A percentile compares a stretch with the other conserved stretches of the same genome.
These are phyloP conservation scores for Cocos nucifera DNA, from an alignment of 176 grass and related monocot genomes.

Conservation along the genomic window DNA sequence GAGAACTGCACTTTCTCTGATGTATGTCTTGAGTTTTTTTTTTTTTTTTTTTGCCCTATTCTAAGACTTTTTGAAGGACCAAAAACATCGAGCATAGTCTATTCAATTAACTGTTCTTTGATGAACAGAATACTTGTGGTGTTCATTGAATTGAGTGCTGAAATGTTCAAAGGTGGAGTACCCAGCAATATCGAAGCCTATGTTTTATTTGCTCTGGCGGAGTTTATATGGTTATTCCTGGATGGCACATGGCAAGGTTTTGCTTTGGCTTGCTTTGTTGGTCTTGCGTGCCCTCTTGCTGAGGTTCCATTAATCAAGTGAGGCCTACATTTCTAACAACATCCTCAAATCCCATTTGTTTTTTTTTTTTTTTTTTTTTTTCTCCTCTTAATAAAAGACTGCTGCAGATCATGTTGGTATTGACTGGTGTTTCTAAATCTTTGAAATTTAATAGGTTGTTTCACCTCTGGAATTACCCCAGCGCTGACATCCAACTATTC, in stretches of 20 bases:
- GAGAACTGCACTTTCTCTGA: conserved; percentile 47
- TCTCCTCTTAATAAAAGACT: not conserved
- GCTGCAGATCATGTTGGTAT: not conserved
- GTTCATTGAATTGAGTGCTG: conserved; percentile 83
- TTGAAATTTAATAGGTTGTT: conserved; percentile 38
- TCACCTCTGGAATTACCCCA: conserved; percentile 79
- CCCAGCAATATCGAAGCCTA: conserved; percentile 51
- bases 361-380: not conserved
- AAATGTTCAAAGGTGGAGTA: conserved; percentile 68
- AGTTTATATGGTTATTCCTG: conserved; percentile 67
- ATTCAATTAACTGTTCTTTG: not conserved
- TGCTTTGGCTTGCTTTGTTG: conserved; percentile 72
- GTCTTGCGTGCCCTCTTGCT: conserved; percentile 56
- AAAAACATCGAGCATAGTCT: too few relatives aligned
- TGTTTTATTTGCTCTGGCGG: conserved; percentile 51
- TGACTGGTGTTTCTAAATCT: not conserved
- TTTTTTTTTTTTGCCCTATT: not conserved
- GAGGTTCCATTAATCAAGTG: conserved; percentile 89
- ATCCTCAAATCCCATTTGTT: too few relatives aligned
- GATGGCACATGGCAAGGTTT: conserved; percentile 82
- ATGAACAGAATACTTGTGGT: conserved; percentile 43
- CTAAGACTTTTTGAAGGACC: not conserved
- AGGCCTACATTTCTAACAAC: not conserved
- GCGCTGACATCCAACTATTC: conserved; percentile 65
- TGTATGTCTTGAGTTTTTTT: conserved; percentile 22